Evolutionary conservation across 768 basidiomycete genomes (phyloP), one percentile per base, ranked within the genome.

Genomic region (Mycena rebaudengoi): DNA sequence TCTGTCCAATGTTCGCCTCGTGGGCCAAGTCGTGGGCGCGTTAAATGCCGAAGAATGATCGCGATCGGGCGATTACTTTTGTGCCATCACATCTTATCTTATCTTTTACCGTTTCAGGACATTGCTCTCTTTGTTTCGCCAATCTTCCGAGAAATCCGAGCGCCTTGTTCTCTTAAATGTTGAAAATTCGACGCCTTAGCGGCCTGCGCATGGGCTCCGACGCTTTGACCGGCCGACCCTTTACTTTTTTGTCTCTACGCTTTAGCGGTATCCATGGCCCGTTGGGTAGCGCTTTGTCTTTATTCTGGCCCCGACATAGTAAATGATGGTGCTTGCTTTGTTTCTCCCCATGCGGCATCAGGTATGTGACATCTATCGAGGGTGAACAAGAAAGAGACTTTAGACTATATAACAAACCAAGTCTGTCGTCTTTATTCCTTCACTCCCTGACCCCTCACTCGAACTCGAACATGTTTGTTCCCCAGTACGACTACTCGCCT

Each of bases 111-210:
- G 11, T 32, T n/a, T 32, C 29, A 32, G 33, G n/a, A n/a, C n/a
- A n/a, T n/a, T n/a, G n/a, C n/a, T n/a, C n/a, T n/a, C n/a, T n/a
- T 43, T 5, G 23, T 54, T 49, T 30, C 18, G 46, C 52, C 14
- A 64, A 12, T 7, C 30, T 13, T 40, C 21, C 21, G 49, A 48
- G 57, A 46, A 63, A 51, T 49, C 32, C 39, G 21, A 20, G 18
- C n/a, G n/a, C 32, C 48, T 65, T 65, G 64, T 65, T 65, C 64
- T 65, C 64, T 60, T 65, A 58, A 65, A 65, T 60, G 57, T 60
- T 65, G 32, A 8, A 20, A 43, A 21, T 26, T 45, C 45, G 56
- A 50, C 3, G 25, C 64, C 40, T 60, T 37, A 25, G 58, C 56
- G 63, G 54, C 57, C 21, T 18, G 18, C 5, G 1, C 18, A 18